Conservation (phyloP, 2,329 filamentous ascomycete species). For the Fusarium compactum region DNA sequence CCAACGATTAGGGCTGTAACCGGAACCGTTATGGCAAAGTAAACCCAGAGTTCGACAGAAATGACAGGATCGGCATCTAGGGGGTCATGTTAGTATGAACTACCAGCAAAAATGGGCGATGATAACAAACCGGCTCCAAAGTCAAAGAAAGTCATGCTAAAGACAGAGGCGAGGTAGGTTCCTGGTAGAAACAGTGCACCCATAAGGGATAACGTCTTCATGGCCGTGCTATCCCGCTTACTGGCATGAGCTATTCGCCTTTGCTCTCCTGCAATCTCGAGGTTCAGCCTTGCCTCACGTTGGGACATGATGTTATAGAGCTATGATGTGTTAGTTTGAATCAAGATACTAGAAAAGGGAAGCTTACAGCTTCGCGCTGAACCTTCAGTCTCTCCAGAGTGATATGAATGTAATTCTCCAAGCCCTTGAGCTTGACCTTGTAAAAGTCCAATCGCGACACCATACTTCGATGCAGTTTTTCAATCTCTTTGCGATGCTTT, state of each 20-base stretch:
- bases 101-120: background rate
- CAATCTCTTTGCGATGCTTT: conserved; percentile 51
- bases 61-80: conserved; percentile 57
- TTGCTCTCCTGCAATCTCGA: conserved; percentile 72
- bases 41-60: conserved; percentile 69
- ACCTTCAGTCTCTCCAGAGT: conserved; percentile 71
- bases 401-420: conserved; percentile 73
- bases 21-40: conserved; percentile 71
- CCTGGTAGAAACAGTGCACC: conserved; percentile 73
- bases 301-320: conserved; percentile 76
- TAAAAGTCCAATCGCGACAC: conserved; percentile 69
- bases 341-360: conserved; percentile 14
- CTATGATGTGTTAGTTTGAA: conserved; percentile 52
- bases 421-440: conserved; percentile 69
- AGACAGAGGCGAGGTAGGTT: conserved; percentile 72
- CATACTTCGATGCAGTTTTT: conserved; percentile 66
- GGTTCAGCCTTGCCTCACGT: conserved; percentile 72
- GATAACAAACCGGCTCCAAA: conserved; percentile 61
- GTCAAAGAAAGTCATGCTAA: conserved; percentile 76
- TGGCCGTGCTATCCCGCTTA: conserved; percentile 72
- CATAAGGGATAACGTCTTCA: conserved; percentile 74
- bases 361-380: conserved; percentile 69
- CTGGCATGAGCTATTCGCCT: conserved; percentile 69
- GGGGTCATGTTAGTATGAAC: conserved; percentile 2
- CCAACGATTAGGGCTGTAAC: conserved; percentile 67